Percentiles rank a stretch among this genome's conserved stretches.
These are phyloP conservation scores for Larix kaempferi DNA, from an alignment of 75 land plant genomes.

Conservation along the genomic window DNA sequence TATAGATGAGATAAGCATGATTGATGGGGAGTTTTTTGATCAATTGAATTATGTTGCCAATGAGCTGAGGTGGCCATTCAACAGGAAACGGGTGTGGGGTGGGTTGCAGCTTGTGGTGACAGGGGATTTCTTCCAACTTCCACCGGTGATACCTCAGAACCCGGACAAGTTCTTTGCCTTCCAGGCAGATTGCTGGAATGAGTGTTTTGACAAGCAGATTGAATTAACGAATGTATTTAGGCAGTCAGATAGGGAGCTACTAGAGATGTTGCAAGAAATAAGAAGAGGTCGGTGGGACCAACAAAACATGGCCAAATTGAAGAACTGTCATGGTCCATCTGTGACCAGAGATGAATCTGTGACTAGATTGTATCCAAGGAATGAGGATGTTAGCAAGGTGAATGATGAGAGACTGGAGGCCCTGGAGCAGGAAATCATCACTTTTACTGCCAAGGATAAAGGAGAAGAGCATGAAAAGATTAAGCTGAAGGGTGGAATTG, in stretches of 20 bases:
- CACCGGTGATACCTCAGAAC: slow-evolving; percentile 38
- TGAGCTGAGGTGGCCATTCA: slow-evolving; percentile 12
- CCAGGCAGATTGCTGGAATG: slow-evolving; percentile 74
- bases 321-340: slow-evolving; percentile 12
- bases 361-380: slow-evolving; percentile 53
- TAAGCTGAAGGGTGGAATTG: slow-evolving; percentile 40
- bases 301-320: slow-evolving; percentile 19
- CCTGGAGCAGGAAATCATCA: slow-evolving; percentile 23
- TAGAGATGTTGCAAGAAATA: slow-evolving; percentile 57
- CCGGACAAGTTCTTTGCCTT: slow-evolving; percentile 55
- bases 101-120: slow-evolving; percentile 71
- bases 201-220: slow-evolving; percentile 58
- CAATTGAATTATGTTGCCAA: slow-evolving; percentile 57
- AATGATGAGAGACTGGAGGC: slow-evolving; percentile 44
- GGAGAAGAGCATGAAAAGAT: slow-evolving; percentile 35
- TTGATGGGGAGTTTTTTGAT: slow-evolving; percentile 69
- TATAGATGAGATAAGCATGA: slow-evolving; percentile 83
- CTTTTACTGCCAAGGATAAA: slow-evolving; percentile 45
- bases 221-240: slow-evolving; percentile 61
- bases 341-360: slow-evolving; percentile 13
- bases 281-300: slow-evolving; percentile 44
- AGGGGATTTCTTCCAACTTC: slow-evolving; percentile 84
- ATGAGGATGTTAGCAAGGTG: slow-evolving; percentile 43
- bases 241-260: slow-evolving; percentile 47
- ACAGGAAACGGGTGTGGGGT: slow-evolving; percentile 35